phyloP scores from a whole-genome alignment of 2,329 filamentous ascomycete genomes.

The Orbilia quercus region DNA sequence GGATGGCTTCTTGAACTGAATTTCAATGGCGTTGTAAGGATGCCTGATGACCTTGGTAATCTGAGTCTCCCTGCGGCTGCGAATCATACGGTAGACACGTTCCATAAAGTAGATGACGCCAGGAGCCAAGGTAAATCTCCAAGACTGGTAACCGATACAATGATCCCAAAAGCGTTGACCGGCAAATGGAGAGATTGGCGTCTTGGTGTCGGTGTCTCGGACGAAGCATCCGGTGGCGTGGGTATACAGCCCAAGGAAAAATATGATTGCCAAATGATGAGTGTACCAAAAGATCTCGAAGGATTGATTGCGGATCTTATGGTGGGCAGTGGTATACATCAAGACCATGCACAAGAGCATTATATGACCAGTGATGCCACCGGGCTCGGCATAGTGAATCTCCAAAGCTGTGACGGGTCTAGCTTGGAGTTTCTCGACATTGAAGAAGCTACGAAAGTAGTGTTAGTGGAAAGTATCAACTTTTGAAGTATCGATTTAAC shows the following conservation, averaged over 20 bases:
- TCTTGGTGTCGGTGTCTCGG: constrained; percentile 73
- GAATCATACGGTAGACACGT: constrained; percentile 89
- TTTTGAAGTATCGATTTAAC: constrained; percentile 58
- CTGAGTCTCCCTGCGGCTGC: constrained; percentile 82
- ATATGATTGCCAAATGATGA: constrained; percentile 97
- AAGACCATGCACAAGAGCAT: constrained; percentile 99
- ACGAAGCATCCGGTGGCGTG: constrained; percentile 98
- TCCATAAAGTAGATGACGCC: constrained; percentile 88
- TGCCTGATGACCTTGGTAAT: constrained; percentile 95
- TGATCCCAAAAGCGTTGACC: constrained; percentile 85
- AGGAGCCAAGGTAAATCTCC: constrained; percentile 93
- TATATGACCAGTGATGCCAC: constrained; percentile 92
- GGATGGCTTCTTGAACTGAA: constrained; percentile 94
- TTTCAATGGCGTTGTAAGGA: constrained; percentile 96
- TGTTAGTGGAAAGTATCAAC: background rate
- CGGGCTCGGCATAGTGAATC: constrained; percentile 89
- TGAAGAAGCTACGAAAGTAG: constrained; percentile 78
- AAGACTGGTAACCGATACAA: constrained; percentile 94
- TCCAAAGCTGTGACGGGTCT: constrained; percentile 82
- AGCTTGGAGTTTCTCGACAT: constrained; percentile 86
- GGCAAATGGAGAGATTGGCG: constrained; percentile 84
- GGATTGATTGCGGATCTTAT: constrained; percentile 92
- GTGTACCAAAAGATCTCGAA: constrained; percentile 99
- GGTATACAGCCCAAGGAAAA: constrained; percentile 91
- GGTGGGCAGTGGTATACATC: constrained; percentile 96